phyloP scores from a whole-genome alignment of 768 basidiomycete species.

The Auriscalpium vulgare region DNA sequence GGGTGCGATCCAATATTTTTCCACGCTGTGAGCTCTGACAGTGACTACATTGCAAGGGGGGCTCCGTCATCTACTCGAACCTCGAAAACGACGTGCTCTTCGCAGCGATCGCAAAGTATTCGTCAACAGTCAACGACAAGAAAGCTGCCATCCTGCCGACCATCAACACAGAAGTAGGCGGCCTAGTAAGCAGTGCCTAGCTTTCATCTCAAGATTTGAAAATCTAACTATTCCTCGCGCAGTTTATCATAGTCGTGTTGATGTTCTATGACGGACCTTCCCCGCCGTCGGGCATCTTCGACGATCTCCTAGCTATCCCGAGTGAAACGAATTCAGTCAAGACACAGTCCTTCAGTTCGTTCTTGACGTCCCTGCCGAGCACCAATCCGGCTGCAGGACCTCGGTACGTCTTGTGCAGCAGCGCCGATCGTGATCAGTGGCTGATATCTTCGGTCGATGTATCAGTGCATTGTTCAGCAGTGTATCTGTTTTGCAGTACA shows the following conservation, averaged over 20 bases:
- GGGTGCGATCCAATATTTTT: not conserved
- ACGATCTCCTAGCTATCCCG: slow-evolving; percentile 12
- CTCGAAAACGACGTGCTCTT: not conserved
- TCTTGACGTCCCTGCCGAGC: not conserved
- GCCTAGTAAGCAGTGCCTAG: not conserved
- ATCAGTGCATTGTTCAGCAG: not conserved
- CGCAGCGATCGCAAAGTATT: slow-evolving; percentile 1
- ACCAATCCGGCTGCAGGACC: not conserved
- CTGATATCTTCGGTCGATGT: not conserved
- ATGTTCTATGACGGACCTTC: slow-evolving; percentile 15
- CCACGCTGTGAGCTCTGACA: not conserved
- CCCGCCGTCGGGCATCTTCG: slow-evolving; percentile 10
- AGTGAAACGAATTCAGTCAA: not conserved
- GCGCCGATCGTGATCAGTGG: not conserved
- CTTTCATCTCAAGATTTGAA: not conserved
- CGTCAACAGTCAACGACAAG: not conserved
- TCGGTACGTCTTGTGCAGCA: not conserved
- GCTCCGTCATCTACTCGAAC: not conserved
- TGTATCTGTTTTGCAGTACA: not conserved
- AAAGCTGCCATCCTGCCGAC: not conserved
- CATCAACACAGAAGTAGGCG: not conserved
- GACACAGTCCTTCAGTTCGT: not conserved
- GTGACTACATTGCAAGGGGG: not conserved
- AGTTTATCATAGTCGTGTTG: not conserved
- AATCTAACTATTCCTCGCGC: not conserved